These are phyloP conservation scores for Staphylotrichum longicolle DNA, from an alignment of 495 filamentous ascomycete genomes.

Conservation along the genomic window DNA sequence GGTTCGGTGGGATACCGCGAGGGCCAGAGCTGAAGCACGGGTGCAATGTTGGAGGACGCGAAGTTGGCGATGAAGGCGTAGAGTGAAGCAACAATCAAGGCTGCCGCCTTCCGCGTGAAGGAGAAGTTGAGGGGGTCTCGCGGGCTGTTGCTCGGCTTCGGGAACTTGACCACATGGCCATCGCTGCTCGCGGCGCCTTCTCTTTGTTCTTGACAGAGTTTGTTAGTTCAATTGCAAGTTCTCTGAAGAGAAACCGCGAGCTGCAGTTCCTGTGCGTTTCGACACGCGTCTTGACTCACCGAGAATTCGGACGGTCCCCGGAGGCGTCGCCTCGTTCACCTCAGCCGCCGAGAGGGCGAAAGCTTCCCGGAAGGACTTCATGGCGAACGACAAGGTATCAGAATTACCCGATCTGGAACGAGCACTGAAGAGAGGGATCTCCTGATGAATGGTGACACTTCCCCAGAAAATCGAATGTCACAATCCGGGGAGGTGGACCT, in stretches of 20 bases:
- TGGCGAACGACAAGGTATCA: not conserved
- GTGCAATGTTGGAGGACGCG: slow-evolving; percentile 4
- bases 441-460: no score
- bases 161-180: slow-evolving; percentile 1
- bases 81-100: not conserved
- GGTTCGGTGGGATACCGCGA: not conserved
- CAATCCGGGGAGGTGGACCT: not conserved
- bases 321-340: slow-evolving; percentile 8
- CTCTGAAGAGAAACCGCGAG: not conserved
- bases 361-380: slow-evolving; percentile 5
- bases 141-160: slow-evolving; percentile 4
- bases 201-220: not conserved
- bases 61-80: slow-evolving; percentile 10
- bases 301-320: slow-evolving; percentile 8
- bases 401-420: no score
- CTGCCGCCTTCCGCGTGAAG: not conserved
- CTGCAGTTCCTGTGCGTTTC: no score
- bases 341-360: slow-evolving; percentile 9
- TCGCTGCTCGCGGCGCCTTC: not conserved
- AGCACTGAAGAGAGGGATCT: no score
- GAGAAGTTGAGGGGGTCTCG: slow-evolving; percentile 7
- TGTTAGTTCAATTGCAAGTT: not conserved
- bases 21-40: slow-evolving; percentile 6
- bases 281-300: not conserved
- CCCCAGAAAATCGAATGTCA: not conserved